Percentiles rank a stretch among this genome's conserved stretches.
These are phyloP conservation scores for Pichia heedii DNA, from an alignment of 805 yeast genomes.

Conservation along the genomic window DNA sequence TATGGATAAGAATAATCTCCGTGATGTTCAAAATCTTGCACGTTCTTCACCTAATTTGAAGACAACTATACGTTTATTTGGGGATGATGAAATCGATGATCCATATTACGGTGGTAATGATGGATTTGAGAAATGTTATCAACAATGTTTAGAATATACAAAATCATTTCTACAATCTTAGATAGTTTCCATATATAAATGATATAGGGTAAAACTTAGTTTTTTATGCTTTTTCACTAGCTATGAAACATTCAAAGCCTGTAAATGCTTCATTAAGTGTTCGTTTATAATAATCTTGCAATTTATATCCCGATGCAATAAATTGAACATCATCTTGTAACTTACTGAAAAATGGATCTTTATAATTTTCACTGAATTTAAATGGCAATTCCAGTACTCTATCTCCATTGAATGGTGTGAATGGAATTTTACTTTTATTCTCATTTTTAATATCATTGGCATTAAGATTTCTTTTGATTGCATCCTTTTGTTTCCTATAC, in stretches of 20 bases:
- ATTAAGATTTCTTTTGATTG: slow-evolving; percentile 18
- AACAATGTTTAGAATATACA: slow-evolving; percentile 68
- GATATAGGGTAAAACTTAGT: not conserved
- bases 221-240: slow-evolving; percentile 36
- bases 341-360: slow-evolving; percentile 48
- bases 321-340: slow-evolving; percentile 47
- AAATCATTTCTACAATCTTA: slow-evolving; percentile 48
- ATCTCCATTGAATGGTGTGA: slow-evolving; percentile 93
- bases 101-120: slow-evolving; percentile 86
- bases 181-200: not conserved
- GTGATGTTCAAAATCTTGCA: slow-evolving; percentile 42
- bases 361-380: slow-evolving; percentile 31
- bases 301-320: slow-evolving; percentile 79
- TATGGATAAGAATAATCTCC: slow-evolving; percentile 57
- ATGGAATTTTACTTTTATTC: slow-evolving; percentile 40
- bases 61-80: not conserved
- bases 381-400: slow-evolving; percentile 49
- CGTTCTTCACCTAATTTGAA: too few relatives aligned
- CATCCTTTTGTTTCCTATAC: slow-evolving; percentile 22
- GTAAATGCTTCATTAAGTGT: slow-evolving; percentile 82
- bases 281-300: slow-evolving; percentile 60
- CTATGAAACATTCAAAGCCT: slow-evolving; percentile 79
- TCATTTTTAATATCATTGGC: slow-evolving; percentile 16
- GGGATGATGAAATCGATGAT: slow-evolving; percentile 59
- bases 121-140: slow-evolving; percentile 75